A percentile compares a stretch with the other conserved stretches of the same genome.
These are phyloP conservation scores for Allantophomopsis lycopodina DNA, from an alignment of 2,329 filamentous ascomycete genomes.

Conservation along the genomic window DNA sequence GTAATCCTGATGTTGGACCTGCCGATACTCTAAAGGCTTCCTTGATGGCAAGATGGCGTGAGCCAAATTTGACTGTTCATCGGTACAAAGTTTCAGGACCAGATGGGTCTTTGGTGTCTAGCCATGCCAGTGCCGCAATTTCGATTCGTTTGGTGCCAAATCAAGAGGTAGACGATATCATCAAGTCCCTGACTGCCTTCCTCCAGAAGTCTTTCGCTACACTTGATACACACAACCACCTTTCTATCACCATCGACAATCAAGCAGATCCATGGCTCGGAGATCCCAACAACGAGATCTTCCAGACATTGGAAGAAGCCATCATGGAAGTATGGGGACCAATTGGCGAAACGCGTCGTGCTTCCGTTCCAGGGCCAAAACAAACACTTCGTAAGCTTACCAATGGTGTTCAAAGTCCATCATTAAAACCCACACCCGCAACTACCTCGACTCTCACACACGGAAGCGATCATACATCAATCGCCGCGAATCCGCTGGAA, in stretches of 20 bases:
- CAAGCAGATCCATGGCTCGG: constrained; percentile 94
- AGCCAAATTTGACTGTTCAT: constrained; percentile 89
- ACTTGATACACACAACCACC: constrained; percentile 67
- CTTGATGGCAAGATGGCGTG: constrained; percentile 88
- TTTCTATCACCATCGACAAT: constrained; percentile 79
- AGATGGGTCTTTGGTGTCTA: constrained; percentile 83
- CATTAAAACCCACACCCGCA: constrained; percentile 26
- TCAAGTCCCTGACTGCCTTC: constrained; percentile 50
- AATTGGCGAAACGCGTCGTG: constrained; percentile 17
- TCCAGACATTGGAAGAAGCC: constrained; percentile 73
- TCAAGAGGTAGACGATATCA: constrained; percentile 72
- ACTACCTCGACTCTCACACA: constrained; percentile 37
- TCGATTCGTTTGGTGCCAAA: constrained; percentile 89
- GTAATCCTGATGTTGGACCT: constrained; percentile 45
- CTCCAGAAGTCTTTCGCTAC: constrained; percentile 56
- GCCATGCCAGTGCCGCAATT: constrained; percentile 75
- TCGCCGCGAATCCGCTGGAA: constrained; percentile 11
- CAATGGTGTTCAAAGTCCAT: constrained; percentile 10
- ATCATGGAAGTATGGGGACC: constrained; percentile 76
- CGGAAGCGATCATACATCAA: constrained; percentile 21
- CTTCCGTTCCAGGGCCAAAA: constrained; percentile 24
- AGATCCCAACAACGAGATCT: constrained; percentile 81
- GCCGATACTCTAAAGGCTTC: constrained; percentile 65
- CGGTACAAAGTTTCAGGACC: constrained; percentile 85
- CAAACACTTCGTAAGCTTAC: constrained; percentile 6